Evolutionary conservation across 2,329 filamentous ascomycete species (phyloP).

Genomic region (Erysiphe pisi): DNA sequence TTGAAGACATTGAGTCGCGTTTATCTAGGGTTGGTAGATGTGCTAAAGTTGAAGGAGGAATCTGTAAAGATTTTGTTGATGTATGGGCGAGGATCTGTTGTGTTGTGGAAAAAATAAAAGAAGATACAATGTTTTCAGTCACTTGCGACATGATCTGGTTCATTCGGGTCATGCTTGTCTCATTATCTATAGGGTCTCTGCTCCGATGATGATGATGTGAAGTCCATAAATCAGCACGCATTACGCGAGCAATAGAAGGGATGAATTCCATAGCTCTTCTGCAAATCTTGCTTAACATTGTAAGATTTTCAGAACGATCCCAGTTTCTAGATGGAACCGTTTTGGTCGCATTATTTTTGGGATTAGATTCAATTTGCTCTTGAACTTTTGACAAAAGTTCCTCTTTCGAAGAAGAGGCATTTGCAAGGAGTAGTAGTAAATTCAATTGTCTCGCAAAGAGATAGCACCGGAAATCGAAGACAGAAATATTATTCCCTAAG

Average conservation of each 20-base stretch:
- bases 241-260: slow-evolving; percentile 63
- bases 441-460: slow-evolving; percentile 83
- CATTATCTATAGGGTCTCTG: background rate
- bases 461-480: slow-evolving; percentile 92
- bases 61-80: slow-evolving; percentile 55
- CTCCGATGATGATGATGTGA: slow-evolving; percentile 40
- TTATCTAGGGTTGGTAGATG: slow-evolving; percentile 37
- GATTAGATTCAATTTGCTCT: slow-evolving; percentile 50
- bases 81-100: slow-evolving; percentile 70
- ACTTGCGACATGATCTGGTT: slow-evolving; percentile 43
- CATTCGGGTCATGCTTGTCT: slow-evolving; percentile 28
- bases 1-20: slow-evolving; percentile 50
- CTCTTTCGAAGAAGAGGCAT: slow-evolving; percentile 53
- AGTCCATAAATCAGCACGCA: slow-evolving; percentile 66
- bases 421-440: slow-evolving; percentile 71
- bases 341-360: slow-evolving; percentile 48
- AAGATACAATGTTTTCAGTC: slow-evolving; percentile 63
- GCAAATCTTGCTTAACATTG: slow-evolving; percentile 76
- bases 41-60: slow-evolving; percentile 49
- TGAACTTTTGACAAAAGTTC: slow-evolving; percentile 52
- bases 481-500: slow-evolving; percentile 83
- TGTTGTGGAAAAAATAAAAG: slow-evolving; percentile 65
- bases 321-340: slow-evolving; percentile 41
- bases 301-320: slow-evolving; percentile 61
- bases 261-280: slow-evolving; percentile 74